Evolutionary conservation across 2,329 filamentous ascomycete genomes (phyloP).

Genomic region (Ceratocystiopsis sp.): DNA sequence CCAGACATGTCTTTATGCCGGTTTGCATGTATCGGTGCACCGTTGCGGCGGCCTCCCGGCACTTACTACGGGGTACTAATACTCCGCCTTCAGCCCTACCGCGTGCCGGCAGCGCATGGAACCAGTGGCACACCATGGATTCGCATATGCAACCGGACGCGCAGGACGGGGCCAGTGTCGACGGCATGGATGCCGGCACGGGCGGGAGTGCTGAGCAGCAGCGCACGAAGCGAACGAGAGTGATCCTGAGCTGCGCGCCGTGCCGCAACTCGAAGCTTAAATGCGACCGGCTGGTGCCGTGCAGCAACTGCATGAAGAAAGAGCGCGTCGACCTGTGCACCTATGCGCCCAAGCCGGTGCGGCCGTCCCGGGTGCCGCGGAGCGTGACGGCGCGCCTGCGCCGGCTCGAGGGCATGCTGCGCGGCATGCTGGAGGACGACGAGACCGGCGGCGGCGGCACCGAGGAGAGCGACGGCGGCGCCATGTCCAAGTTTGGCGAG

Average conservation of each 20-base stretch:
- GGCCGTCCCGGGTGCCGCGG: slow-evolving; percentile 21
- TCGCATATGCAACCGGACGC: no score
- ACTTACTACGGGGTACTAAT: no score
- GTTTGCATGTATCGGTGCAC: no score
- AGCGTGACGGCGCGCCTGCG: slow-evolving; percentile 37
- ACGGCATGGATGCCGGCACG: no score
- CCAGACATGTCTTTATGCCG: no score
- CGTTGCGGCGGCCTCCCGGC: no score
- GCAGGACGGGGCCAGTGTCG: no score
- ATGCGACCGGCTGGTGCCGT: slow-evolving; percentile 35
- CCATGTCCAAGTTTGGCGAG: slow-evolving; percentile 8
- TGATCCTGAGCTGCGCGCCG: slow-evolving; percentile 34
- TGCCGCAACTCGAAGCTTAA: slow-evolving; percentile 39
- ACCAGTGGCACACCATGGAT: neutral
- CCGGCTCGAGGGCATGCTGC: slow-evolving; percentile 40
- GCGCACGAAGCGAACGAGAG: slow-evolving; percentile 25
- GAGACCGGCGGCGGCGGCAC: slow-evolving; percentile 1
- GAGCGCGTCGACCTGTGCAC: slow-evolving; percentile 26
- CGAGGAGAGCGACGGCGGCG: neutral
- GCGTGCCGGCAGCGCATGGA: no score
- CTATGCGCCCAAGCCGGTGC: slow-evolving; percentile 30
- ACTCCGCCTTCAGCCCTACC: no score
- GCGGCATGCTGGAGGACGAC: slow-evolving; percentile 32
- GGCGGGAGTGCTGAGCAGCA: neutral
- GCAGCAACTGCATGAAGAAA: slow-evolving; percentile 34